Conservation (phyloP, 768 basidiomycete species). For the Boletus sensibilis region DNA sequence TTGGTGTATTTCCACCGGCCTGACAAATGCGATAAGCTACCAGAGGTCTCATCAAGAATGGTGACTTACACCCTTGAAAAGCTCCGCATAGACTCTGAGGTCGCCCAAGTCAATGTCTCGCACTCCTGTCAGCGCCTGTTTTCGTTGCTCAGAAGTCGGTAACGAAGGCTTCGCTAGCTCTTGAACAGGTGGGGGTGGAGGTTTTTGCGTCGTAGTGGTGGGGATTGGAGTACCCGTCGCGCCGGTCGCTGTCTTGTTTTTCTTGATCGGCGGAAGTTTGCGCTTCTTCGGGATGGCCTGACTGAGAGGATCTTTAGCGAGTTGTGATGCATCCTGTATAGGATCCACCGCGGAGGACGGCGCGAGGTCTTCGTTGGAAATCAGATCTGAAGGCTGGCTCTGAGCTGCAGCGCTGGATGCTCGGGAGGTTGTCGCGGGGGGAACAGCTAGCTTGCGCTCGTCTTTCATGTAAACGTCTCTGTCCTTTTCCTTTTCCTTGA, state of each 20-base stretch:
- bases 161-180: conserved; percentile 29
- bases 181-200: conserved; percentile 12
- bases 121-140: conserved; percentile 45
- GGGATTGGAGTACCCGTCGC: conserved; percentile 26
- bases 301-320: conserved; percentile 25
- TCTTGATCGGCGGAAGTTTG: conserved; percentile 69
- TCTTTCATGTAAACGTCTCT: conserved; percentile 42
- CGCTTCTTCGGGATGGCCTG: conserved; percentile 50
- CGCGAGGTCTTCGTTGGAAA: conserved; percentile 33
- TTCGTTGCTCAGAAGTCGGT: conserved; percentile 31
- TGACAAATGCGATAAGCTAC: conserved; percentile 15
- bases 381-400: conserved; percentile 26
- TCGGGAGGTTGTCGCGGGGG: conserved; percentile 16
- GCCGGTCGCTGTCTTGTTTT: conserved; percentile 45
- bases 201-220: conserved; percentile 26
- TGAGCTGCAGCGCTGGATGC: conserved; percentile 36
- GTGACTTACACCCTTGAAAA: conserved; percentile 55
- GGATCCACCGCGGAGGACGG: conserved; percentile 7
- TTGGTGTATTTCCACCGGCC: conserved; percentile 45
- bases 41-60: neutral
- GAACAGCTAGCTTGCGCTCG: conserved; percentile 36
- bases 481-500: conserved; percentile 32
- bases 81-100: conserved; percentile 56
- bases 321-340: conserved; percentile 21
- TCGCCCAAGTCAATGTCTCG: conserved; percentile 66